Evolutionary conservation across 2,329 filamentous ascomycete genomes (phyloP), one percentile per base, ranked within the genome.

Genomic region (Lecanicillium sp.): DNA sequence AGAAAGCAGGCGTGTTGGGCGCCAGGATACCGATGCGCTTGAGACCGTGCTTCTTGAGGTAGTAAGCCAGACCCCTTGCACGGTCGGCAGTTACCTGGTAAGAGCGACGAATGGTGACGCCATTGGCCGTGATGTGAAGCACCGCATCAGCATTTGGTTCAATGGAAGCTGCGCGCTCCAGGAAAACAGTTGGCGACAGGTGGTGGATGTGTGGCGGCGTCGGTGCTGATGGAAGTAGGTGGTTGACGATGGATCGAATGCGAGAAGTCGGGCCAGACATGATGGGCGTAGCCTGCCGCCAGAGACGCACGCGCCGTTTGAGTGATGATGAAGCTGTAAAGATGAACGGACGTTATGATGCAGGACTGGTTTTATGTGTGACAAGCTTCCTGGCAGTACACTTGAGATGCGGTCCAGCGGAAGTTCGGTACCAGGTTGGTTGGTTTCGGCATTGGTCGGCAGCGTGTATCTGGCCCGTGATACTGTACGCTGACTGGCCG

Each of bases 1-100:
- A 69, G 52, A 96, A 96, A 0, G 89, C 89, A 0, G 92, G 92
- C 1, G 92, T 98, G 57, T 98, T 98, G 3, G 92, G 85, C 8
- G 80, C 81, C 9, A 98, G 69, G 34, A 98, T 81, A 6, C 92
- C 92, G 5, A 96, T 83, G 43, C 85, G 74, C 52, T 78, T 82
- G 53, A 78, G 79, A 4, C 75, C 72, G 54, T 85, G 77, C 58
- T 85, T 85, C 49, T 75, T 75, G 41, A 98, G 58, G 57, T 83
- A 96, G 62, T 94, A 96, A 12, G 88, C 89, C 14, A 98, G 67
- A 1, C 90, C 92, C 30, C 85, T 69, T 3, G 89, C 85, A 31
- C 92, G 85, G 54, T 95, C 85, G 13, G 92, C 85, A 43, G 88
- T 79, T 53, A 92, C 82, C 42, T 70, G 68, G 57, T 98, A 98